A percentile compares a stretch with the other conserved stretches of the same genome.
Evolutionary conservation across 163 green algal genomes (phyloP).

Genomic region (Chlorella variabilis): DNA sequence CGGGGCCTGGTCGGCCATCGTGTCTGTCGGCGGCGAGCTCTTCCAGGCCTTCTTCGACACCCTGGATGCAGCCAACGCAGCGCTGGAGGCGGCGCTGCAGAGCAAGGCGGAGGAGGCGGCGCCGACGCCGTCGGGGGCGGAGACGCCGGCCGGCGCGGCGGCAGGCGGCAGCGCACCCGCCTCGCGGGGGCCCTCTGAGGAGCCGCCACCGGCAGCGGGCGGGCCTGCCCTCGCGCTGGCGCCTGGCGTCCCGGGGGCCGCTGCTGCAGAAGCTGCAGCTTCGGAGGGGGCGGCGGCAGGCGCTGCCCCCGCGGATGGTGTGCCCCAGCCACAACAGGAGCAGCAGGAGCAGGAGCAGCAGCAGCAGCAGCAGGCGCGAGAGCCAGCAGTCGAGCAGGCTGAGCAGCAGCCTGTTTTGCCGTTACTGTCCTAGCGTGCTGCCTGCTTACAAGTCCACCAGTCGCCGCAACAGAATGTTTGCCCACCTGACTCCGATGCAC

Average conservation of each 20-base stretch:
- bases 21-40: conserved; percentile 53
- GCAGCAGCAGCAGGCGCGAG: not conserved
- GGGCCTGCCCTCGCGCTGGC: too few relatives aligned
- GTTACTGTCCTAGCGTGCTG: too few relatives aligned
- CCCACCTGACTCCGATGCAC: too few relatives aligned
- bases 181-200: not conserved
- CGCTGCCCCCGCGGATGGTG: too few relatives aligned
- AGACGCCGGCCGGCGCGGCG: not conserved
- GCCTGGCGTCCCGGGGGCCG: too few relatives aligned
- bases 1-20: conserved; percentile 55
- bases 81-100: conserved; percentile 34
- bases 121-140: not conserved
- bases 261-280: not conserved
- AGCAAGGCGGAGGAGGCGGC: not conserved
- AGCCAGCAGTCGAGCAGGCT: not conserved
- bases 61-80: conserved; percentile 31
- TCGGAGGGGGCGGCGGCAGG: too few relatives aligned
- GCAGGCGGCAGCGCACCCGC: not conserved
- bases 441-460: too few relatives aligned
- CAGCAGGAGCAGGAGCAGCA: conserved; percentile 17
- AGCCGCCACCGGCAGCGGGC: not conserved
- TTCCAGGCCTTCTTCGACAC: conserved; percentile 51
- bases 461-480: too few relatives aligned
- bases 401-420: not conserved
- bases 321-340: too few relatives aligned